Percentiles rank a stretch among this genome's conserved stretches.
These are phyloP conservation scores for Nigrospora oryzae DNA, from an alignment of 2,329 filamentous ascomycete species.

Conservation along the genomic window DNA sequence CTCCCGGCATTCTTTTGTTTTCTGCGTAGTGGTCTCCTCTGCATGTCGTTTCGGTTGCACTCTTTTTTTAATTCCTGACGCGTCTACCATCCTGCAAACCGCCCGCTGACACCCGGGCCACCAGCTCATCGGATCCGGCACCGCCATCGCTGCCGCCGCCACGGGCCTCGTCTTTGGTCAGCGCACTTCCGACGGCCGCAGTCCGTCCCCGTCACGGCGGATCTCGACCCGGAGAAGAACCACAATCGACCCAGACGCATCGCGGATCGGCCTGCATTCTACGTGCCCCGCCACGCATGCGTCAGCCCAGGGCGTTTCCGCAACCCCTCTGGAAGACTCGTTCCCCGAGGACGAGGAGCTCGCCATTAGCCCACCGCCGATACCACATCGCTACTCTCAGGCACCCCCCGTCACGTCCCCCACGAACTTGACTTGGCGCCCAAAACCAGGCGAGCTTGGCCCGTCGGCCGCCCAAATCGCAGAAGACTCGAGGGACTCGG, in stretches of 20 bases:
- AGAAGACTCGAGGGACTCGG: constrained; percentile 45
- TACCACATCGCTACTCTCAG: constrained; percentile 15
- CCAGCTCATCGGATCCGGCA: constrained; percentile 53
- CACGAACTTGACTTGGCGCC: constrained; percentile 28
- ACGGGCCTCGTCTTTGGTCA: constrained; percentile 52
- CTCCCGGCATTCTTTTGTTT: too few relatives aligned
- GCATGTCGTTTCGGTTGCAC: too few relatives aligned
- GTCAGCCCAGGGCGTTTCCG: constrained; percentile 22
- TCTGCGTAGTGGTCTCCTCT: too few relatives aligned
- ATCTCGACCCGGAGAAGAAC: constrained; percentile 22
- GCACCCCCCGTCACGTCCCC: constrained; percentile 27
- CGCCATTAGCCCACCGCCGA: constrained; percentile 15
- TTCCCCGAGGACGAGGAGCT: constrained; percentile 9
- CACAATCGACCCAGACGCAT: constrained; percentile 23
- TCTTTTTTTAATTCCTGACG: too few relatives aligned
- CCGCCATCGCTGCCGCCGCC: constrained; percentile 52
- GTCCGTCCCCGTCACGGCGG: constrained; percentile 19
- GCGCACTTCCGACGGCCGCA: constrained; percentile 28
- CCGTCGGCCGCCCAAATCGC: constrained; percentile 13
- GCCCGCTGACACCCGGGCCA: too few relatives aligned
- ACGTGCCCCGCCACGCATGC: constrained; percentile 35
- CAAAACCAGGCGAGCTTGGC: constrained; percentile 21
- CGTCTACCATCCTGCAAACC: too few relatives aligned
- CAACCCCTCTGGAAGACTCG: constrained; percentile 11
- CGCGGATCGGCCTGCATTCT: constrained; percentile 16